A percentile compares a stretch with the other conserved stretches of the same genome.
Conservation (phyloP, 2,329 filamentous ascomycete genomes). For the Pyrenophora seminiperda region DNA sequence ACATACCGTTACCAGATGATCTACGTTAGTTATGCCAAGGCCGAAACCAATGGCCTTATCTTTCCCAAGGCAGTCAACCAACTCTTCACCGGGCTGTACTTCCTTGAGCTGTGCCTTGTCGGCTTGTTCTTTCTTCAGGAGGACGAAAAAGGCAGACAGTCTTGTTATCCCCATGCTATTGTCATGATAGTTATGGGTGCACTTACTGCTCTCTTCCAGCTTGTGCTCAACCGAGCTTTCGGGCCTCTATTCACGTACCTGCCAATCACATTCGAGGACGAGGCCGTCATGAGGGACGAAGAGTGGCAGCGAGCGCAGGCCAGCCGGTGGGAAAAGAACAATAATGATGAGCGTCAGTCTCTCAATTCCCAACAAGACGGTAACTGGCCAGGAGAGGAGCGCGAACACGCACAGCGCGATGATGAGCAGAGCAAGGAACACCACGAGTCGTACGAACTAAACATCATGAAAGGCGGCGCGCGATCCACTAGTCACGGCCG, state of each 20-base stretch:
- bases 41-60: slow-evolving; percentile 89
- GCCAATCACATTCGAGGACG: slow-evolving; percentile 93
- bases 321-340: slow-evolving; percentile 64
- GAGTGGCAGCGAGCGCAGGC: slow-evolving; percentile 83
- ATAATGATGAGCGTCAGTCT: slow-evolving; percentile 54
- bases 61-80: slow-evolving; percentile 95
- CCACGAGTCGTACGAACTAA: slow-evolving; percentile 37
- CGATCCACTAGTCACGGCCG: slow-evolving; percentile 6
- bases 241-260: slow-evolving; percentile 84
- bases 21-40: slow-evolving; percentile 87
- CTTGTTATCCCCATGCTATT: slow-evolving; percentile 77
- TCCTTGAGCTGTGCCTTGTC: slow-evolving; percentile 89
- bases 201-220: slow-evolving; percentile 77
- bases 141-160: slow-evolving; percentile 59
- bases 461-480: slow-evolving; percentile 26
- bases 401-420: slow-evolving; percentile 42
- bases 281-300: slow-evolving; percentile 87
- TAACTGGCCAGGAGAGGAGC: slow-evolving; percentile 37
- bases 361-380: slow-evolving; percentile 45
- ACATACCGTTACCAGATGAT: slow-evolving; percentile 97
- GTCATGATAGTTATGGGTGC: slow-evolving; percentile 78
- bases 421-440: slow-evolving; percentile 28
- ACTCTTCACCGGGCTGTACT: slow-evolving; percentile 90
- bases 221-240: slow-evolving; percentile 81
- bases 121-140: slow-evolving; percentile 84